phyloP scores from a whole-genome alignment of 2,329 filamentous ascomycete species.

The Teratosphaeria zuluensis region DNA sequence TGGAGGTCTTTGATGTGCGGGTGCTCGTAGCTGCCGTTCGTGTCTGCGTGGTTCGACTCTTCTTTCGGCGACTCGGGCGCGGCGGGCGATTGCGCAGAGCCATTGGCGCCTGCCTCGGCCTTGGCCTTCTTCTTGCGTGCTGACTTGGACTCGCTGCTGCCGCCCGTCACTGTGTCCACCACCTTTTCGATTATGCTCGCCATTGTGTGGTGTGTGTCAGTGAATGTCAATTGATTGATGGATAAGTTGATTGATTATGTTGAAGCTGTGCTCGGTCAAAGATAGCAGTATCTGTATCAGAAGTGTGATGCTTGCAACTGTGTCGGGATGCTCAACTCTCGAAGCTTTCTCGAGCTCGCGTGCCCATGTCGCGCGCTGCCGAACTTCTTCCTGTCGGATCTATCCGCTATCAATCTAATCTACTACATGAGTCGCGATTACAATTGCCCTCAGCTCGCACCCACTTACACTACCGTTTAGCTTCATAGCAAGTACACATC shows the following conservation, averaged over 20 bases:
- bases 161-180: slow-evolving; percentile 16
- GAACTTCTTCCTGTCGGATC: not conserved
- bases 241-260: not conserved
- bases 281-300: not conserved
- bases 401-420: not conserved
- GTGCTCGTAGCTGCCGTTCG: slow-evolving; percentile 57
- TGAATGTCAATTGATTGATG: not conserved
- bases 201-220: not conserved
- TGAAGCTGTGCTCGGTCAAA: not conserved
- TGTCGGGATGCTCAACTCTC: slow-evolving; percentile 15
- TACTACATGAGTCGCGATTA: not conserved
- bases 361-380: not conserved
- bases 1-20: slow-evolving; percentile 79
- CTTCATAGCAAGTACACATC: not conserved
- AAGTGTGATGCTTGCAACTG: not conserved
- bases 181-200: not conserved
- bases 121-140: slow-evolving; percentile 46
- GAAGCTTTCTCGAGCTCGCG: not conserved
- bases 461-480: slow-evolving; percentile 29
- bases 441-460: not conserved
- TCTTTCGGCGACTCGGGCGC: slow-evolving; percentile 15
- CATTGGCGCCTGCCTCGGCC: slow-evolving; percentile 28
- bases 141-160: slow-evolving; percentile 47
- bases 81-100: slow-evolving; percentile 11
- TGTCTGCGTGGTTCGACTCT: slow-evolving; percentile 13